Evolutionary conservation across 306 rosid genomes (phyloP), one percentile per base, ranked within the genome.

Genomic region (Casuarina cunninghamiana): DNA sequence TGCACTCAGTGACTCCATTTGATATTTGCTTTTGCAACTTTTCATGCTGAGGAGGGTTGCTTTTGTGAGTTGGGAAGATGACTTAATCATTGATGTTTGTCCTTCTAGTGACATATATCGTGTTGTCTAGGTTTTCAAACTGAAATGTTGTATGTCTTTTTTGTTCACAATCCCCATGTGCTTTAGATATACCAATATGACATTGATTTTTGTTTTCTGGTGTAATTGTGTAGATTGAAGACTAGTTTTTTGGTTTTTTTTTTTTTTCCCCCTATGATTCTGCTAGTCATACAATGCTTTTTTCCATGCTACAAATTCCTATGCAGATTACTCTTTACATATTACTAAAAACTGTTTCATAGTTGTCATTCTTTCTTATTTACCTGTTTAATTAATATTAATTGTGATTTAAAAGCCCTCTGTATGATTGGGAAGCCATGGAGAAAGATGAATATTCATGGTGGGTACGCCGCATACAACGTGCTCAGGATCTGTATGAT

Each of bases 401-500:
- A 53, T 85, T 82, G 62, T 75, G 49, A 78, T 82, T 42, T 70
- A 72, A 90, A 85, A 94, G 98, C 86, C 97, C 98, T 77, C 81
- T 94, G 69, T 94, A 92, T 83, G 93, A 94, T 84, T 94, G 97
- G 97, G 88, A 94, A 74, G 93, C 93, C 65, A 94, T 94, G 98
- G 97, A 89, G 84, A 85, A 88, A 88, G 97, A 92, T 68, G 93
- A 93, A 68, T 94, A 87, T 83, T 92, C 96, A 44, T 94, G 98
- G 98, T 94, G 98, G 98, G 77, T 92, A 55, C 90, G 88, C 26
- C 97, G 98, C 75, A 76, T 94, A 68, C 81, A 38, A 44, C 93
- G 98, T 70, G 98, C 97, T 39, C 97, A 87, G 80, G 83, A 92
- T 83, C 80, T 91, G 53, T 94, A 88, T 73, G 96, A 94, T 46